A percentile compares a stretch with the other conserved stretches of the same genome.
phyloP scores from a whole-genome alignment of 805 yeast species.

The Helenozyma rhizophorensis region DNA sequence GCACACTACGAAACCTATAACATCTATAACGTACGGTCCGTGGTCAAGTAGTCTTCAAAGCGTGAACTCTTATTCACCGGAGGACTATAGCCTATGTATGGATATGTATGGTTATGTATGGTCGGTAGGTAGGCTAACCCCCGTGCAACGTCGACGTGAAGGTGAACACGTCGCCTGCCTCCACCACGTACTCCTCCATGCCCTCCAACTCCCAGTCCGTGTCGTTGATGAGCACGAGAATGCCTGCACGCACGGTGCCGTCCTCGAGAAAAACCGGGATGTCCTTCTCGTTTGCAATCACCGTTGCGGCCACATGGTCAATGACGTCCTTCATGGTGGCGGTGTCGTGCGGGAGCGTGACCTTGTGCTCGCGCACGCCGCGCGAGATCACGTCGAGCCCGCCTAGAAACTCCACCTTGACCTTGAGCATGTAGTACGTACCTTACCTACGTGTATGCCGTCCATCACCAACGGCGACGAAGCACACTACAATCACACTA shows the following conservation, averaged over 20 bases:
- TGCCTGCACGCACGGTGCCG: conserved; percentile 84
- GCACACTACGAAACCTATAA: too few species aligned
- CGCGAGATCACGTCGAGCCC: conserved; percentile 81
- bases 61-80: too few species aligned
- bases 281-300: conserved; percentile 60
- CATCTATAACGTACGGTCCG: too few species aligned
- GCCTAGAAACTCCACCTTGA: conserved; percentile 52
- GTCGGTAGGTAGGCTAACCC: too few species aligned
- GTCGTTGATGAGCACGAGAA: conserved; percentile 85
- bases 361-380: conserved; percentile 49
- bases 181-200: conserved; percentile 73
- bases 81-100: too few species aligned
- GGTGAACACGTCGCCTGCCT: conserved; percentile 71
- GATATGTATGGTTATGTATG: too few species aligned
- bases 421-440: conserved; percentile 26
- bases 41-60: too few species aligned
- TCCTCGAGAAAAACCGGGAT: conserved; percentile 76
- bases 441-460: too few species aligned
- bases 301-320: conserved; percentile 45
- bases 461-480: too few species aligned
- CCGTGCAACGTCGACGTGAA: conserved; percentile 95
- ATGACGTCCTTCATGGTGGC: conserved; percentile 51
- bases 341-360: conserved; percentile 38
- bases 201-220: conserved; percentile 97
- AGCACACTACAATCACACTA: too few species aligned